Conservation (phyloP, 2,329 filamentous ascomycete species). For the Hirsutella thompsonii region DNA sequence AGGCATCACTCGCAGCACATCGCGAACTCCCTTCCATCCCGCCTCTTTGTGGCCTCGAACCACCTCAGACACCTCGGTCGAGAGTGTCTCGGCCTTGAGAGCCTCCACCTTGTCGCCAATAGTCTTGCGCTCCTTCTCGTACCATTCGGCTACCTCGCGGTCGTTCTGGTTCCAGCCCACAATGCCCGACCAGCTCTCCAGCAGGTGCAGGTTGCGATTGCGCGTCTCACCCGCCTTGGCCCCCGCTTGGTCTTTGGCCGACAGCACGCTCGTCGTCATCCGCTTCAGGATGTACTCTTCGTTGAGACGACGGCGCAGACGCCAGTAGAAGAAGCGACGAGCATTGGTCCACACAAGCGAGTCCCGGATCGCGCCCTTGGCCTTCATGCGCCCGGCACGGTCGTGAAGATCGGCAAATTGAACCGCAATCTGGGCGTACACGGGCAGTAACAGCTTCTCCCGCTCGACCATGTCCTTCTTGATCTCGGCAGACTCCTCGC, state of each 20-base stretch:
- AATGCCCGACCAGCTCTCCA: conserved; percentile 75
- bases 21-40: conserved; percentile 72
- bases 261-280: conserved; percentile 42
- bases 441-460: conserved; percentile 78
- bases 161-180: conserved; percentile 68
- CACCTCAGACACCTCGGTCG: conserved; percentile 31
- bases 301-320: conserved; percentile 87
- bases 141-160: conserved; percentile 80
- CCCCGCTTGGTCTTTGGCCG: conserved; percentile 16
- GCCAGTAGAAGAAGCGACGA: conserved; percentile 99
- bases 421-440: conserved; percentile 89
- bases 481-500: conserved; percentile 64
- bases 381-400: conserved; percentile 92
- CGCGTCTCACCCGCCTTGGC: conserved; percentile 41
- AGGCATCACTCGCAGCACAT: conserved; percentile 75
- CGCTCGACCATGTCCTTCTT: conserved; percentile 75
- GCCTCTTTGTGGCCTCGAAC: conserved; percentile 44
- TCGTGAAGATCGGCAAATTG: conserved; percentile 98
- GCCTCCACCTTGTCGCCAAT: conserved; percentile 75
- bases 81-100: conserved; percentile 61
- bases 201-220: conserved; percentile 54
- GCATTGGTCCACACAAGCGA: conserved; percentile 77
- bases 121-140: conserved; percentile 81
- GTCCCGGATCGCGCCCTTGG: conserved; percentile 86
- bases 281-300: conserved; percentile 95